Percentiles rank a stretch among this genome's conserved stretches.
Evolutionary conservation across 768 basidiomycete genomes (phyloP).

Genomic region (Serpula lacrymans): DNA sequence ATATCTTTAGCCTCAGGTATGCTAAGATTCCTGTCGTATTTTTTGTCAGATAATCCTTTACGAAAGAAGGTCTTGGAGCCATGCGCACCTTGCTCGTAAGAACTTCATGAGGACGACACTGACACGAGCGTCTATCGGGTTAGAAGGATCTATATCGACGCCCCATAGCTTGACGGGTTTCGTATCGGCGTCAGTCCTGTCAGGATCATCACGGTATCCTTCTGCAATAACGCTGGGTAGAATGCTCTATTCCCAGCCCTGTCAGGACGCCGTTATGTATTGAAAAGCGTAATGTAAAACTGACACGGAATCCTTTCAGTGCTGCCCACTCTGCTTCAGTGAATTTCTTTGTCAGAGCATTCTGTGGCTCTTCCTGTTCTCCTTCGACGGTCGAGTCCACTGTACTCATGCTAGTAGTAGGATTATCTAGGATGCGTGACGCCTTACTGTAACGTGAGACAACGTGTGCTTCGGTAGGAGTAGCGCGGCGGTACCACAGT

Average conservation of each 20-base stretch:
- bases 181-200: constrained; percentile 48
- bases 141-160: constrained; percentile 57
- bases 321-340: constrained; percentile 70
- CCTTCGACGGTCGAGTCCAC: constrained; percentile 3
- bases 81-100: constrained; percentile 63
- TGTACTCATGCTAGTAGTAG: too few relatives aligned
- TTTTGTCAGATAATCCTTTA: background rate
- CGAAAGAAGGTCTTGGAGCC: too few relatives aligned
- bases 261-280: too few relatives aligned
- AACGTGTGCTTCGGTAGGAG: too few relatives aligned
- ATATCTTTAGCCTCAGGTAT: constrained; percentile 56
- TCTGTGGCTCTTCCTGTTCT: constrained; percentile 57
- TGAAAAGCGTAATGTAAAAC: too few relatives aligned
- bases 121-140: constrained; percentile 56
- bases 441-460: too few relatives aligned
- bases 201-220: constrained; percentile 63
- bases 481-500: too few relatives aligned
- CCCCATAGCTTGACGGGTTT: constrained; percentile 67
- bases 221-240: constrained; percentile 54
- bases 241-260: too few relatives aligned
- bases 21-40: constrained; percentile 44
- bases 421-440: too few relatives aligned
- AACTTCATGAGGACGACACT: constrained; percentile 83
- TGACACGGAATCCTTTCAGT: constrained; percentile 64
- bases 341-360: constrained; percentile 64